Percentiles rank a stretch among this genome's conserved stretches.
Evolutionary conservation across 805 yeast species (phyloP).

Genomic region (Saturnispora serradocipensis): DNA sequence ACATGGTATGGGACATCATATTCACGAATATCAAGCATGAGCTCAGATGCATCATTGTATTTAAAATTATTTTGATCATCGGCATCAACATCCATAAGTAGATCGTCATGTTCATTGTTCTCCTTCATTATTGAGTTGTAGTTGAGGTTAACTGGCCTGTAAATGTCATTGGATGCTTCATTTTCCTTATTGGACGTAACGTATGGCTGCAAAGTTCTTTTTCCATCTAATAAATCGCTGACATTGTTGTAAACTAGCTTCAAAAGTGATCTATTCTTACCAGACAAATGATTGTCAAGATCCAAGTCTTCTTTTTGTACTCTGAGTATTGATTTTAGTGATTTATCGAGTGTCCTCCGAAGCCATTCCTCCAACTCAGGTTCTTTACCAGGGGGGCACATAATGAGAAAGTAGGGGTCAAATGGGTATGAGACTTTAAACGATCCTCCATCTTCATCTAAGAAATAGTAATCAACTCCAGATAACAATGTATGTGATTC

Average conservation of each 20-base stretch:
- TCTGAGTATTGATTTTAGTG: conserved; percentile 47
- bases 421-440: conserved; percentile 78
- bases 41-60: conserved; percentile 47
- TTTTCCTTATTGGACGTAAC: conserved; percentile 56
- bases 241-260: conserved; percentile 68
- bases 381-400: conserved; percentile 51
- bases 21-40: conserved; percentile 76
- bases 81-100: conserved; percentile 20
- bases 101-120: conserved; percentile 21
- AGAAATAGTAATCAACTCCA: conserved; percentile 88
- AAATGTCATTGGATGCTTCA: conserved; percentile 57
- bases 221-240: conserved; percentile 64
- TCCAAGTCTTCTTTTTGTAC: conserved; percentile 70
- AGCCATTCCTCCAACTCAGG: conserved; percentile 81
- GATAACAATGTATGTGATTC: conserved; percentile 60
- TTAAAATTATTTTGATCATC: conserved; percentile 14
- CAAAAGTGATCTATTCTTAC: conserved; percentile 55
- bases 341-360: conserved; percentile 54
- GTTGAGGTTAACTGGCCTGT: conserved; percentile 44
- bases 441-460: conserved; percentile 94
- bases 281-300: conserved; percentile 79
- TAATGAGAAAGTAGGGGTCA: conserved; percentile 80
- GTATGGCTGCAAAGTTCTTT: conserved; percentile 60
- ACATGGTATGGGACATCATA: conserved; percentile 97
- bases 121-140: conserved; percentile 26